Evolutionary conservation across 73 alveolate species (phyloP).

Genomic region (Blepharisma stoltei): DNA sequence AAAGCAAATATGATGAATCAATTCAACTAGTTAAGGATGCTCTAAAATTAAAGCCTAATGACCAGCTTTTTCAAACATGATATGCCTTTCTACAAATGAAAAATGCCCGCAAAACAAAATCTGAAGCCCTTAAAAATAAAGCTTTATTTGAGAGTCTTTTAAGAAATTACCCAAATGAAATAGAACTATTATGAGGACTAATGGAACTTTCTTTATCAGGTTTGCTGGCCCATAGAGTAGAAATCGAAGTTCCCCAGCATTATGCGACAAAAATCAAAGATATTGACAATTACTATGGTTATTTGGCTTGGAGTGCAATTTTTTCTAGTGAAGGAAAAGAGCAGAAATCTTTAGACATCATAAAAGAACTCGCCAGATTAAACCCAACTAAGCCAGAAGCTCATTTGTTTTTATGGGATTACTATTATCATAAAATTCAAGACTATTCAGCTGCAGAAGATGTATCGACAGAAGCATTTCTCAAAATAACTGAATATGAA

Average conservation of each 20-base stretch:
- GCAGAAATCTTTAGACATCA: neutral
- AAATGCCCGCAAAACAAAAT: neutral
- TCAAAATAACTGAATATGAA: neutral
- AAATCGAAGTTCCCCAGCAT: neutral
- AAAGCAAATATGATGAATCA: neutral
- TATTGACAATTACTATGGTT: neutral
- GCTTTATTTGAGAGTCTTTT: neutral
- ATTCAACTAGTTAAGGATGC: neutral
- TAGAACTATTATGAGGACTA: neutral
- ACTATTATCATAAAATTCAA: neutral
- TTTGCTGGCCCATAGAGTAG: neutral
- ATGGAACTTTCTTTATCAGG: neutral
- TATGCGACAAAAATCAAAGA: slow-evolving; percentile 19
- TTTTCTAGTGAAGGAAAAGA: neutral
- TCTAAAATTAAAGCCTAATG: neutral
- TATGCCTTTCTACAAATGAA: neutral
- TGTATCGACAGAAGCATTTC: neutral
- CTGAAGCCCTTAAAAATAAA: neutral
- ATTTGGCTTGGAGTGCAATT: slow-evolving; percentile 12
- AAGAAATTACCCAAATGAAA: neutral
- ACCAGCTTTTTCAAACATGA: neutral
- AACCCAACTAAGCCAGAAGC: neutral
- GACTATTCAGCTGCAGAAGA: slow-evolving; percentile 16
- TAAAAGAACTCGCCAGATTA: neutral
- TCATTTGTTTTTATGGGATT: neutral